Conservation (phyloP, 768 basidiomycete genomes). For the Lactarius akahatsu region DNA sequence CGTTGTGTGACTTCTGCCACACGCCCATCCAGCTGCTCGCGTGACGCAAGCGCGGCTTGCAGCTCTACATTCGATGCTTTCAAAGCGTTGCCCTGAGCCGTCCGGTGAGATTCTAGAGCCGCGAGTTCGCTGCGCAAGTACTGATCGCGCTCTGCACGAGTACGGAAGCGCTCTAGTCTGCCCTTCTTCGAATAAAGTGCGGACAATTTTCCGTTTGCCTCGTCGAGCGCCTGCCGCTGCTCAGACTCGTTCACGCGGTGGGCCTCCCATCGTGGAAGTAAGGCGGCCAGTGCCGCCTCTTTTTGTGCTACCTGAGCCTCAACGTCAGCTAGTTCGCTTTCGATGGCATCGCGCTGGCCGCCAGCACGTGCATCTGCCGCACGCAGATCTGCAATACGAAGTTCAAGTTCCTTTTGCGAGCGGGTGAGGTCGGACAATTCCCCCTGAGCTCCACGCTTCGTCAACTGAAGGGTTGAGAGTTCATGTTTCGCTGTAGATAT, state of each 20-base stretch:
- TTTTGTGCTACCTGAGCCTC: constrained; percentile 61
- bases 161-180: constrained; percentile 79
- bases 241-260: constrained; percentile 49
- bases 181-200: constrained; percentile 90
- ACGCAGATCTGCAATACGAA: constrained; percentile 74
- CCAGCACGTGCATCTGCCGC: constrained; percentile 63
- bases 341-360: constrained; percentile 59
- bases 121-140: constrained; percentile 80
- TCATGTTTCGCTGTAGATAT: constrained; percentile 69
- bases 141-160: constrained; percentile 77
- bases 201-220: constrained; percentile 65
- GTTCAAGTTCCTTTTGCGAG: constrained; percentile 82
- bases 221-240: constrained; percentile 70
- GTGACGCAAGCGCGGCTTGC: constrained; percentile 44
- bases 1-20: constrained; percentile 55
- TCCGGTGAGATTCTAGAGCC: constrained; percentile 60
- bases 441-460: constrained; percentile 71
- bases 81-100: constrained; percentile 55
- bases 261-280: constrained; percentile 71
- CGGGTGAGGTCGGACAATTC: constrained; percentile 89
- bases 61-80: constrained; percentile 54
- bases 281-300: constrained; percentile 56
- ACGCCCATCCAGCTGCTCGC: constrained; percentile 58
- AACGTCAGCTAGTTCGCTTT: constrained; percentile 61
- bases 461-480: constrained; percentile 65